These are phyloP conservation scores for Lentinula raphanica DNA, from an alignment of 768 basidiomycete species.

Conservation along the genomic window DNA sequence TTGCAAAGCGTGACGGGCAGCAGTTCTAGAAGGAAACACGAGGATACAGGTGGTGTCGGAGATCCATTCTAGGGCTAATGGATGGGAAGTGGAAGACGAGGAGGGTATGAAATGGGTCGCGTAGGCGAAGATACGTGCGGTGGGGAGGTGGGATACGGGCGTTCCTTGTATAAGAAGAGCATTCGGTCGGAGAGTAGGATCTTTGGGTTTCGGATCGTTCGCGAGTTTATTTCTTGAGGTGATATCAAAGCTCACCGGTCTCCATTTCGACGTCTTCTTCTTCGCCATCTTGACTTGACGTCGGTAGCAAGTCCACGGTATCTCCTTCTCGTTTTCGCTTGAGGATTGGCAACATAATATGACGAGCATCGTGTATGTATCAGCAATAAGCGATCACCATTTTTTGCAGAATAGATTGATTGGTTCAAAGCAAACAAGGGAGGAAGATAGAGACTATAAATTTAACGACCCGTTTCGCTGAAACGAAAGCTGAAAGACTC, in stretches of 20 bases:
- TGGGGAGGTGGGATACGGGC: conserved; percentile 72
- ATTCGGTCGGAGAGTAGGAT: conserved; percentile 48
- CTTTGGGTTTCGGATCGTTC: no score
- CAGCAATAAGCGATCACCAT: no score
- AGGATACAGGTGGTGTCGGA: conserved; percentile 79
- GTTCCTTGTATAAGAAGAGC: conserved; percentile 69
- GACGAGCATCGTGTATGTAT: no score
- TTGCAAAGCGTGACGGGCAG: conserved; percentile 48
- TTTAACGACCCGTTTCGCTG: conserved; percentile 39
- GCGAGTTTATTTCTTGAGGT: no score
- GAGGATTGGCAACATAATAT: conserved; percentile 26
- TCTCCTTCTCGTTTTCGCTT: conserved; percentile 25
- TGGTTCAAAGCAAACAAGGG: not conserved
- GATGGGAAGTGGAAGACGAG: conserved; percentile 37
- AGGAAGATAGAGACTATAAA: conserved; percentile 17
- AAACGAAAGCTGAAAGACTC: conserved; percentile 42
- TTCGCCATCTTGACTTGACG: conserved; percentile 16
- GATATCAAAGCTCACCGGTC: conserved; percentile 16
- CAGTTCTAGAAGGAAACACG: conserved; percentile 55
- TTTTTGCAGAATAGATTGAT: no score
- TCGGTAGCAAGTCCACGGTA: conserved; percentile 13
- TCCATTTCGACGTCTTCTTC: conserved; percentile 21
- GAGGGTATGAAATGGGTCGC: conserved; percentile 58
- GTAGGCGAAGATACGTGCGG: conserved; percentile 75
- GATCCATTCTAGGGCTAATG: conserved; percentile 81